Percentiles rank a stretch among this genome's conserved stretches.
Conservation (phyloP, 805 yeast genomes). For the Kuraishia piskuri region DNA sequence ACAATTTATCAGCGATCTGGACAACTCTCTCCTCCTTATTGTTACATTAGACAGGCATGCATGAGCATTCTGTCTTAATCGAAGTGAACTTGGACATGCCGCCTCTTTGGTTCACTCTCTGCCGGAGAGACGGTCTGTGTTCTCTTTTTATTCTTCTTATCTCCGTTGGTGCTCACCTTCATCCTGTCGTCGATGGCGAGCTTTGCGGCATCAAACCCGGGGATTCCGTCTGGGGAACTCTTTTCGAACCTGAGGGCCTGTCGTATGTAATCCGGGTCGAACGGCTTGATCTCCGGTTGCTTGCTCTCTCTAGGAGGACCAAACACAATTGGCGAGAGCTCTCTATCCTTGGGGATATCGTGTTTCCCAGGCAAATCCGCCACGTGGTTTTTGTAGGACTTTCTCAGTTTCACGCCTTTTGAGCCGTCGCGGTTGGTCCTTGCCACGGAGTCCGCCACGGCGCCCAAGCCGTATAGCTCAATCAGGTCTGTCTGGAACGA, state of each 20-base stretch:
- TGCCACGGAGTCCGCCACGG: constrained; percentile 72
- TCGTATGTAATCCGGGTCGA: constrained; percentile 40
- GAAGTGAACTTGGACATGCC: constrained; percentile 25
- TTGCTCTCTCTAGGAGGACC: constrained; percentile 28
- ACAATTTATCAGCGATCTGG: too few species aligned
- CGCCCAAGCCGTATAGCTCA: constrained; percentile 55
- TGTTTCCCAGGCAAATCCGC: constrained; percentile 79
- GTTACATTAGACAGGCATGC: too few species aligned
- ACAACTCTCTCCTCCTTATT: too few species aligned
- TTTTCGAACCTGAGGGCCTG: constrained; percentile 52
- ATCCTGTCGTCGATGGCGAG: constrained; percentile 47
- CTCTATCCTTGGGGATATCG: constrained; percentile 43
- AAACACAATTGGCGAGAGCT: constrained; percentile 28
- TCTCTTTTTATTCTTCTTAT: constrained; percentile 19
- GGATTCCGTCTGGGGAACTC: constrained; percentile 61
- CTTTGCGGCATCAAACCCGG: constrained; percentile 64
- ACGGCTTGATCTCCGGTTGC: constrained; percentile 35
- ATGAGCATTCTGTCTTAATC: constrained; percentile 11
- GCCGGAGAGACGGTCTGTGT: constrained; percentile 12
- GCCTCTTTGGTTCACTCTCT: constrained; percentile 17
- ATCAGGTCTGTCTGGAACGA: constrained; percentile 71
- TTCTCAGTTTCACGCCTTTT: constrained; percentile 86
- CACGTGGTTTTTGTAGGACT: constrained; percentile 91
- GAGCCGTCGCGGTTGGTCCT: constrained; percentile 83
- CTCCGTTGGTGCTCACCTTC: background rate